Base-by-base conservation (phyloP, 148 eudicot species). In the Arbutus unedo region DNA sequence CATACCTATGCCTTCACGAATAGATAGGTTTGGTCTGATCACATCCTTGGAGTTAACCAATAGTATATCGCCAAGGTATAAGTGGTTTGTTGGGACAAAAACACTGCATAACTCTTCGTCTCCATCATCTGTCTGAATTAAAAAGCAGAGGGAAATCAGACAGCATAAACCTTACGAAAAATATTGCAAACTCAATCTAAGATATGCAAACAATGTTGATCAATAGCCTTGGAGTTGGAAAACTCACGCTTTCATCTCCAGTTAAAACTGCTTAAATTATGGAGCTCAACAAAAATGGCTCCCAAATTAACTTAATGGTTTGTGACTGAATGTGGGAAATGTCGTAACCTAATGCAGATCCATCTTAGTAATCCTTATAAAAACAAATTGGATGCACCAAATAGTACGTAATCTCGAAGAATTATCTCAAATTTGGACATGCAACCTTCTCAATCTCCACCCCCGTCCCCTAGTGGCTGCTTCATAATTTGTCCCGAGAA, bases 41-140 rank as follows among this genome's bases (percentile, higher is more conserved):
- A 94, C 85, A 79, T 94, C 98, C 80, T 91, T 91, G 79, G 98
- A 89, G 86, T 88, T 90, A 48, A 94, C 96, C 84, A 94, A 84
- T 64, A 94, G 88, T 88, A 94, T 87, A 86, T 94, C 98, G 79
- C 98, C 98, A 54, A 94, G 91, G 74, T 94, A 94, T 79, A 94
- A 90, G 90, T 94, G 98, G 86, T 94, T 94, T 76, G 98, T 94
- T 41, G 98, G 96, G 74, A 94, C 95, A 83, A 91, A 94, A 68
- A 94, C 98, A 89, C 98, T 94, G 79, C 96, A 94, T 85, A 94
- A 71, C 86, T 93, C 98, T 88, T 94, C 98, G 76, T 94, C 98
- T 41, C 94, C 98, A 78, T 93, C 91, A 82, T 94, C 93, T 74
- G 67, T 91, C 96, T 94, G 93, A 83, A 79, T 78, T 74, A 48